A percentile compares a stretch with the other conserved stretches of the same genome.
phyloP scores from a whole-genome alignment of 768 basidiomycete species.

The Kwoniella mangroviensis region DNA sequence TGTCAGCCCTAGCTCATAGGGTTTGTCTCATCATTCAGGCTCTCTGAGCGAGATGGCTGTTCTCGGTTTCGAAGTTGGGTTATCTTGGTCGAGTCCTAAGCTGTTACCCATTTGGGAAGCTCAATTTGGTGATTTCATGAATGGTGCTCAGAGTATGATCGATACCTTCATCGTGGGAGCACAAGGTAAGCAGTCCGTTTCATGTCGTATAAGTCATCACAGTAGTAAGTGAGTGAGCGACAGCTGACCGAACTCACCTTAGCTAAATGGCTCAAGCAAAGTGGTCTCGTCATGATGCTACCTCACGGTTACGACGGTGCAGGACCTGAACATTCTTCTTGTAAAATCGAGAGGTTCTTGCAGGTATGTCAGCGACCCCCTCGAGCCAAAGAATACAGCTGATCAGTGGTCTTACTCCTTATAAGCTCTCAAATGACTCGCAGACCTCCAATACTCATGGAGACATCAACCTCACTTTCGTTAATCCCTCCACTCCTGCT shows the following conservation, averaged over 20 bases:
- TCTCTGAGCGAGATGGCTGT: conserved; percentile 89
- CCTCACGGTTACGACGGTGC: conserved; percentile 91
- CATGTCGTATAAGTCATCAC: no score
- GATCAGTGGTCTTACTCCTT: not conserved
- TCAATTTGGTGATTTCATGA: conserved; percentile 94
- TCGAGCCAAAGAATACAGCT: not conserved
- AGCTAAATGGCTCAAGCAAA: conserved; percentile 95
- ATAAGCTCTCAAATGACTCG: conserved; percentile 76
- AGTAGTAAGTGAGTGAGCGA: no score
- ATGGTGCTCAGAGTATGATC: conserved; percentile 85
- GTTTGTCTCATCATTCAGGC: conserved; percentile 60
- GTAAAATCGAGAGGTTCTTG: conserved; percentile 85
- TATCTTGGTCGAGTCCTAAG: conserved; percentile 83
- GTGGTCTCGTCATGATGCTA: conserved; percentile 79
- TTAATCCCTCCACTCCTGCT: conserved; percentile 84
- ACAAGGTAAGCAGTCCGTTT: conserved; percentile 67
- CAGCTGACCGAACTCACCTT: not conserved
- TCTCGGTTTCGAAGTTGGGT: conserved; percentile 86
- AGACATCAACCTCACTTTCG: conserved; percentile 83
- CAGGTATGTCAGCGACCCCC: conserved; percentile 63
- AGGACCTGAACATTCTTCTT: conserved; percentile 90
- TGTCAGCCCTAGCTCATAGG: not conserved
- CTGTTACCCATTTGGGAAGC: conserved; percentile 90
- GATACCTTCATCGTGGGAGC: conserved; percentile 85
- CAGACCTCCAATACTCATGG: conserved; percentile 54